Conservation (phyloP, 192 early-diverging fungal genomes). For the Bifiguratus adelaidae region DNA sequence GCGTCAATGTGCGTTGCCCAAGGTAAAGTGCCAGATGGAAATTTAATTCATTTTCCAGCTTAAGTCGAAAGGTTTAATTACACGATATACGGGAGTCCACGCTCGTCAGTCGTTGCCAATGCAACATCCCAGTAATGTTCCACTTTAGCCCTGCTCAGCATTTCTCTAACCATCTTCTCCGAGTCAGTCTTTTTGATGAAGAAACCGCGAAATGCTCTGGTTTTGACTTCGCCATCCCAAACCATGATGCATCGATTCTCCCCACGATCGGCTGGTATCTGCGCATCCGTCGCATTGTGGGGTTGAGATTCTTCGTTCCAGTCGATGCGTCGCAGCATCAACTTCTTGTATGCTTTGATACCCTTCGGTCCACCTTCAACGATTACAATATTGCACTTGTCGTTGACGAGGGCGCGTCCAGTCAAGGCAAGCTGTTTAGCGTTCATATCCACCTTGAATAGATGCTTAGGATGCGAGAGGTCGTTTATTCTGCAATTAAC, state of each 20-base stretch:
- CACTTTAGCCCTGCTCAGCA: constrained; percentile 55
- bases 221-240: constrained; percentile 86
- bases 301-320: constrained; percentile 60
- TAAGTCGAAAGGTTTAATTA: too few relatives aligned
- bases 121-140: constrained; percentile 90
- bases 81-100: too few relatives aligned
- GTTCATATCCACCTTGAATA: constrained; percentile 86
- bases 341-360: constrained; percentile 87
- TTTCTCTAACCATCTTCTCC: constrained; percentile 61
- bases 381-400: constrained; percentile 68
- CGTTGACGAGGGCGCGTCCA: constrained; percentile 66
- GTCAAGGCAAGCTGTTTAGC: constrained; percentile 79
- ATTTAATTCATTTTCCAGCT: too few relatives aligned
- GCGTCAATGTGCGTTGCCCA: too few relatives aligned
- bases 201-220: constrained; percentile 72
- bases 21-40: too few relatives aligned
- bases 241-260: constrained; percentile 81
- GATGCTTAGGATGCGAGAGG: constrained; percentile 70
- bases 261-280: constrained; percentile 28
- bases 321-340: constrained; percentile 93
- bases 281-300: constrained; percentile 22
- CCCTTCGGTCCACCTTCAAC: constrained; percentile 91
- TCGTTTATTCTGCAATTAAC: constrained; percentile 48
- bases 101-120: constrained; percentile 27
- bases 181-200: constrained; percentile 55